Conservation (phyloP, 108 stramenopile species). For the Mediolabrus comicus region DNA sequence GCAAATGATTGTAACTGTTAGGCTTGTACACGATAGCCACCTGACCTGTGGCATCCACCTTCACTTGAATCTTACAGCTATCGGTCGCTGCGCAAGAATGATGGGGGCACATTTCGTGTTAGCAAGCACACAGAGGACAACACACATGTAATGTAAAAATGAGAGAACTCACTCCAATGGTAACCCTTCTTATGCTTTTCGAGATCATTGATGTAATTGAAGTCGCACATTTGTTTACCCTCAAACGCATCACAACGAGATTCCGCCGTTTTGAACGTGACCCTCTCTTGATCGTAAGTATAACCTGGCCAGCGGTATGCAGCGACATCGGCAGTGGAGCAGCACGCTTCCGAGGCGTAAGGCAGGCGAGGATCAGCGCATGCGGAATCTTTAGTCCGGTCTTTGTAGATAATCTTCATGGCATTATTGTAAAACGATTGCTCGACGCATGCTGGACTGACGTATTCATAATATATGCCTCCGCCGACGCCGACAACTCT, state of each 20-base stretch:
- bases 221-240: slow-evolving; percentile 24
- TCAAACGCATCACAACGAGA: slow-evolving; percentile 31
- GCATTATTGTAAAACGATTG: slow-evolving; percentile 53
- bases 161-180: slow-evolving; percentile 22
- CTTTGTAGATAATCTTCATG: slow-evolving; percentile 28
- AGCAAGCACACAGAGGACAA: background rate
- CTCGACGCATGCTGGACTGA: slow-evolving; percentile 52
- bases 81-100: background rate
- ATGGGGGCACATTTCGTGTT: background rate
- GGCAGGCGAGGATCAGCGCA: slow-evolving; percentile 35
- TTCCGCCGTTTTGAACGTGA: slow-evolving; percentile 37
- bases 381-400: slow-evolving; percentile 14
- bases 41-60: slow-evolving; percentile 43
- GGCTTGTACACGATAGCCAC: slow-evolving; percentile 44
- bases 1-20: slow-evolving; percentile 22
- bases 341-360: slow-evolving; percentile 35
- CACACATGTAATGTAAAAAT: background rate
- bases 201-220: slow-evolving; percentile 3
- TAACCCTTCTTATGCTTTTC: slow-evolving; percentile 28
- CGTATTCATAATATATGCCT: slow-evolving; percentile 53
- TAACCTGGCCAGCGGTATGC: slow-evolving; percentile 9
- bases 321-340: slow-evolving; percentile 23
- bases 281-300: slow-evolving; percentile 48
- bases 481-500: slow-evolving; percentile 43
- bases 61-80: slow-evolving; percentile 30